phyloP scores from a whole-genome alignment of 73 alveolate species.

The Halteria grandinella region DNA sequence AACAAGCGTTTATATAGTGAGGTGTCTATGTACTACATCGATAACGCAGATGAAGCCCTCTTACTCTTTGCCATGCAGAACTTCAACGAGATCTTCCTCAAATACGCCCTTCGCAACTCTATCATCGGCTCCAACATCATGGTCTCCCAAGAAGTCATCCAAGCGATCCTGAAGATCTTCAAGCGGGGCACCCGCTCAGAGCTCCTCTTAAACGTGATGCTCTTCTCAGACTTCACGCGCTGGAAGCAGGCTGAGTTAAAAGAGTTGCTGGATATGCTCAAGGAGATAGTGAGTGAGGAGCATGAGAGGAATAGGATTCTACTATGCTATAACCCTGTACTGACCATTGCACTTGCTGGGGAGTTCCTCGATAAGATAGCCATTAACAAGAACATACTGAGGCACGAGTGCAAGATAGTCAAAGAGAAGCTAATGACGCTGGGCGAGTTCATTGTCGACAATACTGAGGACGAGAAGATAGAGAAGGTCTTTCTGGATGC shows the following conservation, averaged over 20 bases:
- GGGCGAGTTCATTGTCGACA: slow-evolving; percentile 50
- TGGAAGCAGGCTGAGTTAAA: slow-evolving; percentile 49
- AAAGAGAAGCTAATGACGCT: slow-evolving; percentile 17
- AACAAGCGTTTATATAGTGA: slow-evolving; percentile 1
- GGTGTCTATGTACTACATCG: slow-evolving; percentile 30
- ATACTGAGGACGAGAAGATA: slow-evolving; percentile 52
- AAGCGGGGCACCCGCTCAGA: slow-evolving; percentile 45
- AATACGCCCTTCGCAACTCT: slow-evolving; percentile 50
- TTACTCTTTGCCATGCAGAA: slow-evolving; percentile 55
- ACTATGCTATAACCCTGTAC: slow-evolving; percentile 51
- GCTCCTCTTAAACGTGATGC: slow-evolving; percentile 33
- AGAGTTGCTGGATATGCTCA: slow-evolving; percentile 32
- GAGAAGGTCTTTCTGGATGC: slow-evolving; percentile 55
- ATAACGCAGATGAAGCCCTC: slow-evolving; percentile 47
- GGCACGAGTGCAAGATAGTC: slow-evolving; percentile 57
- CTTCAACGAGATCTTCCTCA: slow-evolving; percentile 60
- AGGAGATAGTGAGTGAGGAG: slow-evolving; percentile 28
- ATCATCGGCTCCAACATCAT: slow-evolving; percentile 24
- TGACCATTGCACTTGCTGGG: slow-evolving; percentile 48
- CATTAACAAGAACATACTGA: slow-evolving; percentile 31
- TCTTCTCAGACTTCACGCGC: slow-evolving; percentile 52
- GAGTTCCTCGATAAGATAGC: slow-evolving; percentile 54
- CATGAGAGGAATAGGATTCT: slow-evolving; percentile 47
- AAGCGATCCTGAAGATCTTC: slow-evolving; percentile 15
- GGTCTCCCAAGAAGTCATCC: not conserved